These are phyloP conservation scores for Mortierella sp. DNA, from an alignment of 371 early-diverging fungal genomes.

Conservation along the genomic window DNA sequence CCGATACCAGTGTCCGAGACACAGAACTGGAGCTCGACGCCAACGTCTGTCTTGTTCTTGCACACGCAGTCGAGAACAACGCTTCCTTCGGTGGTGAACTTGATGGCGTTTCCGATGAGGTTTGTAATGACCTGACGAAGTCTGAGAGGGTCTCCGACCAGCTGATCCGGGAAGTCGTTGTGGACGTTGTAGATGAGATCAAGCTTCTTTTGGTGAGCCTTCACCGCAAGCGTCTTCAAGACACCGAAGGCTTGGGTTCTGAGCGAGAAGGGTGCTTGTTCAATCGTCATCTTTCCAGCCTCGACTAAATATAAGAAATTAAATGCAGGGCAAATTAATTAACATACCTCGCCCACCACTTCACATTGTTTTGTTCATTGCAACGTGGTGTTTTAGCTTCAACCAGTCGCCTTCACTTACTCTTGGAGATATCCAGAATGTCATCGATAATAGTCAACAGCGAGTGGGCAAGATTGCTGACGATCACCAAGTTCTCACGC, in stretches of 20 bases:
- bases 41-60: conserved; percentile 55
- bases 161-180: conserved; percentile 73
- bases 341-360: too few species aligned
- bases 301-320: conserved; percentile 62
- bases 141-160: conserved; percentile 84
- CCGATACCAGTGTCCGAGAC: conserved; percentile 91
- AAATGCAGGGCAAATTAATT: background rate
- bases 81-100: conserved; percentile 83
- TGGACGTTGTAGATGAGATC: conserved; percentile 75
- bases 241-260: conserved; percentile 76
- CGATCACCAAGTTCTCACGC: conserved; percentile 81
- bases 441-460: conserved; percentile 84
- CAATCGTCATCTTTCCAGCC: conserved; percentile 82
- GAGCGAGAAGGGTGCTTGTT: conserved; percentile 76
- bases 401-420: conserved; percentile 26
- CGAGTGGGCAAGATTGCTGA: conserved; percentile 75
- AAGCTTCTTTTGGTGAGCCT: conserved; percentile 77
- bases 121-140: conserved; percentile 87
- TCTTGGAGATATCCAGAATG: conserved; percentile 87
- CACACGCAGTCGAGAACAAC: conserved; percentile 67
- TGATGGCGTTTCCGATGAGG: conserved; percentile 90
- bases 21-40: conserved; percentile 72
- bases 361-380: background rate
- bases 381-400: background rate
- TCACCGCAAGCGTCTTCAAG: conserved; percentile 76